These are phyloP conservation scores for Diaporthe humulicola DNA, from an alignment of 2,329 filamentous ascomycete genomes.

Conservation along the genomic window DNA sequence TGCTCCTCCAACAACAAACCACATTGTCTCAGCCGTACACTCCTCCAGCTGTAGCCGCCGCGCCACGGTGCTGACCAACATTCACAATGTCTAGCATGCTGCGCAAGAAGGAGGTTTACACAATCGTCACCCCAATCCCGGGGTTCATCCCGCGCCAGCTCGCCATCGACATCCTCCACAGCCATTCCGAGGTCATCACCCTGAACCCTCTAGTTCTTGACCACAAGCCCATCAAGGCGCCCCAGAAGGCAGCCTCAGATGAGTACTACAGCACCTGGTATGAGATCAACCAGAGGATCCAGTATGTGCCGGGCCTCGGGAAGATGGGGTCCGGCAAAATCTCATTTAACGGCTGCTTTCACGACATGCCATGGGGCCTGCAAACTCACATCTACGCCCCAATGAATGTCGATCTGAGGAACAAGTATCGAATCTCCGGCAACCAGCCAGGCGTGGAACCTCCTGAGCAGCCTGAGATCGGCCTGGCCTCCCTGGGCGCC, in stretches of 20 bases:
- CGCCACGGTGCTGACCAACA: constrained; percentile 32
- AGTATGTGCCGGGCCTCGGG: constrained; percentile 76
- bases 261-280: constrained; percentile 83
- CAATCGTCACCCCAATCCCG: constrained; percentile 78
- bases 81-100: constrained; percentile 56
- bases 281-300: constrained; percentile 78
- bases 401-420: constrained; percentile 75
- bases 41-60: not conserved
- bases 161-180: constrained; percentile 79
- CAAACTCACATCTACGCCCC: constrained; percentile 81
- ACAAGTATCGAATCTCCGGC: constrained; percentile 76
- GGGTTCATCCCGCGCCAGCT: constrained; percentile 78
- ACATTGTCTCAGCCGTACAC: not conserved
- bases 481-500: constrained; percentile 68
- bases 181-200: constrained; percentile 78
- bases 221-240: constrained; percentile 74
- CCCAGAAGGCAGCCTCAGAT: constrained; percentile 75
- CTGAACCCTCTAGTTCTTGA: constrained; percentile 77
- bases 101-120: constrained; percentile 75
- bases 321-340: constrained; percentile 75
- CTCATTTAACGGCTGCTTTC: constrained; percentile 78
- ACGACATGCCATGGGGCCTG: constrained; percentile 79
- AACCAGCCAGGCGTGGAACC: constrained; percentile 77
- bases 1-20: not conserved
- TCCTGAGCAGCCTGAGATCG: constrained; percentile 72